Base-by-base conservation (phyloP, 805 yeast species). In the Saturnispora gosingensis region DNA sequence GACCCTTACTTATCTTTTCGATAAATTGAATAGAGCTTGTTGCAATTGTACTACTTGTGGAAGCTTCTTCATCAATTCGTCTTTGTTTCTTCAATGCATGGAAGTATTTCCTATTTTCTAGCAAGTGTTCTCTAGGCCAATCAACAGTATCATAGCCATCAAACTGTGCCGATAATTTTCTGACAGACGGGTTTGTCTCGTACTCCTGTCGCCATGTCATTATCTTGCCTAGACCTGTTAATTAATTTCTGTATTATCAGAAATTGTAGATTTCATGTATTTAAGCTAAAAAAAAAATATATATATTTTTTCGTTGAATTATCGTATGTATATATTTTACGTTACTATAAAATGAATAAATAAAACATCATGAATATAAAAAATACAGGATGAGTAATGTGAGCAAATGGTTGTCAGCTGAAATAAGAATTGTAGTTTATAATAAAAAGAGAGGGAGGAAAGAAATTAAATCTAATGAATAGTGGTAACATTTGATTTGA, bases 141-240 rank as follows among this genome's bases (percentile, higher is more conserved):
- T 85, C 91, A 3, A 84, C 74, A 3, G 91, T 85, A 16, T 67
- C 67, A 61, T 82, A 85, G 43, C 78, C 78, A 43, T 78, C 75
- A 59, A 83, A 85, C 48, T 78, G 66, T 50, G 73, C 74, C 16
- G 74, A 73, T 40, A 54, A 32, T 18, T 48, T 40, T 24, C 25
- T 50, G 22, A 54, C 48, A 11, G 45, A 28, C 18, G 48, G 52
- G 25, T 54, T 35, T 3, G 45, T 22, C 22, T 50, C 43, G 35
- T 52, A 52, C 9, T 42, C 52, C n/a, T 45, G 40, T 30, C 53
- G 53, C 57, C 57, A 54, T 25, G 18, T 27, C 34, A 46, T 39
- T 35, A 16, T 36, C 22, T 36, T n/a, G 22, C 10, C n/a, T 9
- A 30, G 34, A 30, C 11, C 13, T 3, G 13, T 30, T 4, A 10